Conservation (phyloP, 73 alveolate species). For the Effrenium voratum region DNA sequence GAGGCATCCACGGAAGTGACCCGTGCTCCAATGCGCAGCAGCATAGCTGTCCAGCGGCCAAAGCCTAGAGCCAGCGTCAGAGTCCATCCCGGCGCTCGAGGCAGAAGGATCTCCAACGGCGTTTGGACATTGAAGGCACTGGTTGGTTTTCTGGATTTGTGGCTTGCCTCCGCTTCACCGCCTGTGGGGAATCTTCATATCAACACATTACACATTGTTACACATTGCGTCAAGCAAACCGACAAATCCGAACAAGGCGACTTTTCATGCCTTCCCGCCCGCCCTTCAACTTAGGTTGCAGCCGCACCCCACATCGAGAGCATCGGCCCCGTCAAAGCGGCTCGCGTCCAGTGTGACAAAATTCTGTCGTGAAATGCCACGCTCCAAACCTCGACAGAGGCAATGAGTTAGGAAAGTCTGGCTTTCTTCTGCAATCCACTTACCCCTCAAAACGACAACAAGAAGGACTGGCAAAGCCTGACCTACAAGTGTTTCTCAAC, state of each 20-base stretch:
- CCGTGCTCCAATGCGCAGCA: slow-evolving; percentile 47
- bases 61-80: not conserved
- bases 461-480: too few relatives aligned
- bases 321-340: not conserved
- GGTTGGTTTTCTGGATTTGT: not conserved
- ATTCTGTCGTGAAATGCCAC: not conserved
- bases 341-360: slow-evolving; percentile 7
- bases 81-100: too few relatives aligned
- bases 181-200: not conserved
- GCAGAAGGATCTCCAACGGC: too few relatives aligned
- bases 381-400: not conserved
- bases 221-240: not conserved
- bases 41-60: slow-evolving; percentile 65
- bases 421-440: not conserved
- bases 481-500: not conserved
- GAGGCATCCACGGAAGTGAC: slow-evolving; percentile 85
- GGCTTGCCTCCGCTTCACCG: not conserved
- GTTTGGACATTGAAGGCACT: too few relatives aligned
- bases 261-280: too few relatives aligned
- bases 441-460: too few relatives aligned
- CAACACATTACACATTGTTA: not conserved
- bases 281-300: too few relatives aligned
- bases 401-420: not conserved
- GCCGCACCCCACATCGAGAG: slow-evolving; percentile 61
- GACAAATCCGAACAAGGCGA: too few relatives aligned